Base-by-base conservation (phyloP, 148 eudicot species). In the Pouteria glomerata region DNA sequence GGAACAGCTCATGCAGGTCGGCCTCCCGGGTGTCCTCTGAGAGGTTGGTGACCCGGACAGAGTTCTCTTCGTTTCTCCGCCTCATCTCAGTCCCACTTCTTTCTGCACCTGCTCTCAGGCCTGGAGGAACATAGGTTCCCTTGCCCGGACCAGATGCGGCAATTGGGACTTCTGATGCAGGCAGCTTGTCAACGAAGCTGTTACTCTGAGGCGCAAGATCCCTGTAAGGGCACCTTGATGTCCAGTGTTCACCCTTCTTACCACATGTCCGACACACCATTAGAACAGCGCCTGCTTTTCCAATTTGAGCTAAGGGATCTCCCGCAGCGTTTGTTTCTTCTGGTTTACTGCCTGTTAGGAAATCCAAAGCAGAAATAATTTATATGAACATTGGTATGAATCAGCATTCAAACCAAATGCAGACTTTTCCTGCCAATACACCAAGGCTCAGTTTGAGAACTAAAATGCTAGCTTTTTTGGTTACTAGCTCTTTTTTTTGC, bases 221-320 rank as follows among this genome's bases (percentile, higher is more conserved):
- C 83, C 90, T 92, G 85, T 88, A 92, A 18, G 97, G 96, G 69
- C 97, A 92, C 78, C 81, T 79, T 34, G 96, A 71, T 31, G 91
- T 86, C 97, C 97, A 90, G 79, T 92, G 97, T 52, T 92, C 97
- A 60, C 97, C 97, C 63, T 86, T 92, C 82, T 90, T 90, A 30
- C 87, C 88, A 78, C 97, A 92, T 2, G 88, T 86, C 70, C 96
- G 83, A 29, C 97, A 90, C 57, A 92, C 82, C 97, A 90, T 92
- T 67, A 92, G 96, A 66, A 80, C 86, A 56, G 88, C 96, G 27
- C 97, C 97, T 68, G 67, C 77, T 77, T 76, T 82, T 8, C 74
- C 77, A 44, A 80, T 31, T 33, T 75, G 77, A 67, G 81, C 70
- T 29, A 80, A 76, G 16, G 92, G 69, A 66, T 92, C 96, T 6